Evolutionary conservation across 169 alveolate species (phyloP).

Genomic region (Eimeria sp.): DNA sequence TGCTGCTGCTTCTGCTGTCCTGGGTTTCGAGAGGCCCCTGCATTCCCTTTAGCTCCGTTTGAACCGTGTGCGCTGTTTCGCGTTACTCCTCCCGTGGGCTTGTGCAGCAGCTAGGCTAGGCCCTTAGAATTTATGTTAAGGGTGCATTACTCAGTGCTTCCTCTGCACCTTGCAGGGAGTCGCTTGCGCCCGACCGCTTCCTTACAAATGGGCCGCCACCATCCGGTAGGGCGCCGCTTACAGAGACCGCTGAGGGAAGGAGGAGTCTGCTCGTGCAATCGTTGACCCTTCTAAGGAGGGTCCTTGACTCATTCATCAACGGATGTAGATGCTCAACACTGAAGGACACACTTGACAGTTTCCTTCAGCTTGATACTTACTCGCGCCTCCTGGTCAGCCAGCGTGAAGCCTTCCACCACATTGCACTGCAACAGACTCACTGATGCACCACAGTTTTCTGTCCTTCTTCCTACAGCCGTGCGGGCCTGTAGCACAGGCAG

Average conservation of each 20-base stretch:
- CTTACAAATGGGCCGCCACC: neutral
- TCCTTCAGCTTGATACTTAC: conserved; percentile 30
- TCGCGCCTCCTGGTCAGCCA: conserved; percentile 73
- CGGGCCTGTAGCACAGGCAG: neutral
- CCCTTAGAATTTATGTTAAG: neutral
- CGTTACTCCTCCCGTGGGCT: neutral
- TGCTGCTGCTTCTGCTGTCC: neutral
- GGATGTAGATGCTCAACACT: neutral
- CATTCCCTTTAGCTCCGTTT: neutral
- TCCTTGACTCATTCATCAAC: neutral
- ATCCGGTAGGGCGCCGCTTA: neutral
- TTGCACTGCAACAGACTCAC: neutral
- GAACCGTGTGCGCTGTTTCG: neutral
- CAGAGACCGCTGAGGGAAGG: conserved; percentile 51
- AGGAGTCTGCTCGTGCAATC: conserved; percentile 20
- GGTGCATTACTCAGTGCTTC: neutral
- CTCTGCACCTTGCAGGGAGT: conserved; percentile 15
- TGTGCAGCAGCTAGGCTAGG: neutral
- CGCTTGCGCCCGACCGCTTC: neutral
- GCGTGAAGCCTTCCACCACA: neutral
- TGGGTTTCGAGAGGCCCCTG: neutral
- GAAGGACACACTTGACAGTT: neutral
- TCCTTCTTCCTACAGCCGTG: no score
- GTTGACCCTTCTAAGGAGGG: neutral
- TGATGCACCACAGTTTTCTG: neutral